Conservation (phyloP, 441 rosid species). For the Euphorbia schlechtendalii region DNA sequence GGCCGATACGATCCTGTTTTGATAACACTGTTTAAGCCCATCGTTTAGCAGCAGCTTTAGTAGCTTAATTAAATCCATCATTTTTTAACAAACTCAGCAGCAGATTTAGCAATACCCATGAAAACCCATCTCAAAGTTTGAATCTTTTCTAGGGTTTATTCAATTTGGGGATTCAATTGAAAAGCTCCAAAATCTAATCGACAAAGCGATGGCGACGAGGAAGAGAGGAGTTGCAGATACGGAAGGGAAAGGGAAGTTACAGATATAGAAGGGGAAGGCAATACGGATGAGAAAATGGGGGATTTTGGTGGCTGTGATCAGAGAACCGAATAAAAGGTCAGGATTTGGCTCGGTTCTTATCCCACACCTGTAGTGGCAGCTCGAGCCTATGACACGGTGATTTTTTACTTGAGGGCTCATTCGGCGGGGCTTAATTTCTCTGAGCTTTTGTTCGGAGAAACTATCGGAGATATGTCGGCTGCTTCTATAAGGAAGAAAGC, state of each 20-base stretch:
- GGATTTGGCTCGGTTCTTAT: conserved; percentile 94
- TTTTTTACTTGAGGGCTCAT: conserved; percentile 63
- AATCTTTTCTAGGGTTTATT: no score
- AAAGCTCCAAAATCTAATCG: conserved; percentile 32
- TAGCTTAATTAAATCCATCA: no score
- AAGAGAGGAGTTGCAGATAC: conserved; percentile 24
- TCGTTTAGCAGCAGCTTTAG: no score
- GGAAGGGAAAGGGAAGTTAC: no score
- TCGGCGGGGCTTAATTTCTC: no score
- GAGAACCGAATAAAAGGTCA: conserved; percentile 89
- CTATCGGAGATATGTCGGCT: conserved; percentile 49
- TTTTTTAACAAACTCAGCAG: no score
- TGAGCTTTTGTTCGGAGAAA: conserved; percentile 45
- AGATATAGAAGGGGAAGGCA: conserved; percentile 25
- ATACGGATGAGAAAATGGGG: conserved; percentile 95
- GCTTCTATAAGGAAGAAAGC: conserved; percentile 74
- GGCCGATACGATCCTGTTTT: no score
- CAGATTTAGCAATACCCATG: no score
- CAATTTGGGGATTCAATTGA: no score
- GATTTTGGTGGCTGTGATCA: conserved; percentile 91
- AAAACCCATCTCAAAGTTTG: no score
- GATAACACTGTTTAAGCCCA: no score
- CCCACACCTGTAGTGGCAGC: conserved; percentile 85
- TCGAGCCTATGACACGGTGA: conserved; percentile 84
- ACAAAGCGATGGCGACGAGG: conserved; percentile 21